These are phyloP conservation scores for Termitomyces sp. DNA, from an alignment of 768 basidiomycete genomes.

Conservation along the genomic window DNA sequence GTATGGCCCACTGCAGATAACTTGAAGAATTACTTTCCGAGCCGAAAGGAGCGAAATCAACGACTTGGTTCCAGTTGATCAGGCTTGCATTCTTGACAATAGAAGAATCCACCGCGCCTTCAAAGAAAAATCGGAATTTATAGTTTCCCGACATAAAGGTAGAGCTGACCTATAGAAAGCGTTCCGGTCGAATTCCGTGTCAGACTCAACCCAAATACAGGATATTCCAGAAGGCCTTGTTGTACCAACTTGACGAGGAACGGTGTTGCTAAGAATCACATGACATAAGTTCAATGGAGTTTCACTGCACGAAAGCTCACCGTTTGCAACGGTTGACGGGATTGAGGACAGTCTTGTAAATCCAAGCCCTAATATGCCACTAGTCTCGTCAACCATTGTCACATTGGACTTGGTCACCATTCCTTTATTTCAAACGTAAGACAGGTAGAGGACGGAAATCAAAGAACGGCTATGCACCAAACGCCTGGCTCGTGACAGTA, in stretches of 20 bases:
- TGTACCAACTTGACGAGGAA: constrained; percentile 65
- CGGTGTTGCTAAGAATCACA: constrained; percentile 51
- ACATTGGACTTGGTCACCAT: constrained; percentile 63
- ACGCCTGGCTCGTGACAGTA: constrained; percentile 57
- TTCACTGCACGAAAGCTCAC: constrained; percentile 27
- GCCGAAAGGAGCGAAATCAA: constrained; percentile 67
- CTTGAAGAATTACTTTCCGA: constrained; percentile 58
- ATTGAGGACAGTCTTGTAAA: constrained; percentile 74
- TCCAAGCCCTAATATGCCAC: constrained; percentile 74
- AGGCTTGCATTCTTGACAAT: constrained; percentile 58
- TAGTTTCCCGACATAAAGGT: neutral
- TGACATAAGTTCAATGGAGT: neutral
- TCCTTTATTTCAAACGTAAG: constrained; percentile 34
- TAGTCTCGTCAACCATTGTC: constrained; percentile 58
- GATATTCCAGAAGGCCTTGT: constrained; percentile 66
- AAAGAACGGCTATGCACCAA: constrained; percentile 47
- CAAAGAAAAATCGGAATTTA: neutral
- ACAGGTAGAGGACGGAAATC: neutral
- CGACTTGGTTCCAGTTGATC: constrained; percentile 74
- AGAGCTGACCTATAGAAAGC: constrained; percentile 56
- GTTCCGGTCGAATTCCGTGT: constrained; percentile 59
- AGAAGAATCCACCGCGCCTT: constrained; percentile 75
- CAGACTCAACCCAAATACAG: constrained; percentile 72
- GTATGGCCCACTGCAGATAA: constrained; percentile 77
- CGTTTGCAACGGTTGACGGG: constrained; percentile 40